Base-by-base conservation (phyloP, 2,329 filamentous ascomycete species). In the Purpureocillium takamizusanense region DNA sequence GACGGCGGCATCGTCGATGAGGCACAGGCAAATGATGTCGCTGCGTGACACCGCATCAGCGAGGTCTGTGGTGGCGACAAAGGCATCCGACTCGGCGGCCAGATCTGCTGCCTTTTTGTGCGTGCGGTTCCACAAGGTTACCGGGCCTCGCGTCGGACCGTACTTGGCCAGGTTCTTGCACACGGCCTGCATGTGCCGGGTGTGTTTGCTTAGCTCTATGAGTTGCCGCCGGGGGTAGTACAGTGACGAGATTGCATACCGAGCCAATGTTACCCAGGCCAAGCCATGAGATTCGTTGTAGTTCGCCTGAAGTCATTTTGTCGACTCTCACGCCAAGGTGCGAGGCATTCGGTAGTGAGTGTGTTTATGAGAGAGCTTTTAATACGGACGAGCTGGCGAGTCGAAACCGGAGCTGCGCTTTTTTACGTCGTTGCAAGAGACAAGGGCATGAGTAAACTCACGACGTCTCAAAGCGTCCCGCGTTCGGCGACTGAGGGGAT, bases 181-280 rank as follows among this genome's bases (percentile, higher is more conserved):
- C 10, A 36, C 34, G 4, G 28, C 25, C 34, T 29, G 21, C 10
- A 25, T 3, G n/a, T n/a, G n/a, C n/a, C n/a, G n/a, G n/a, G n/a
- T n/a, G n/a, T n/a, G n/a, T n/a, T n/a, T n/a, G n/a, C n/a, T n/a
- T n/a, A n/a, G n/a, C n/a, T n/a, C n/a, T n/a, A n/a, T n/a, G n/a
- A n/a, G n/a, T n/a, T n/a, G n/a, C n/a, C n/a, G n/a, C n/a, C n/a
- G n/a, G n/a, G n/a, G n/a, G n/a, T n/a, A n/a, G n/a, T n/a, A n/a
- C n/a, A n/a, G n/a, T n/a, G n/a, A n/a, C n/a, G n/a, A n/a, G n/a
- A n/a, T 2, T 11, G 10, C 34, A 7, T 13, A 36, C 34, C 34
- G 16, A 23, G 12, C 34, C 34, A 9, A 36, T 29, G 34, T 36
- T 36, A 15, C 34, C 34, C 15, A 36, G 25, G 10, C 34, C 34